A percentile compares a stretch with the other conserved stretches of the same genome.
Conservation (phyloP, 1,284 basidiomycete species). For the Tilletia setariae region DNA sequence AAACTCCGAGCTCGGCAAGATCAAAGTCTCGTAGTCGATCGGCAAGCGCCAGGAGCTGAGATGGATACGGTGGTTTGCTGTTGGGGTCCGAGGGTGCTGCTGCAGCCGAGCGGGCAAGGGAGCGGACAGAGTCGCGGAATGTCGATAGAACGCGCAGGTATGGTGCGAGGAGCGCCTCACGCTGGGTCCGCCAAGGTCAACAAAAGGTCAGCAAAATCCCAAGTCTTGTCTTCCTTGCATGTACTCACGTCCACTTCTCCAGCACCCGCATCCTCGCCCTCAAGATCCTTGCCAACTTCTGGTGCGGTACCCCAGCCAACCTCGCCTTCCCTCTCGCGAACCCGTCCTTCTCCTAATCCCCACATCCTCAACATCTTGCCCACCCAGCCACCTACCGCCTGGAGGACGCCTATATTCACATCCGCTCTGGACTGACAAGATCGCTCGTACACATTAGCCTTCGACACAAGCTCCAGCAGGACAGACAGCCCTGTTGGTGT, state of each 20-base stretch:
- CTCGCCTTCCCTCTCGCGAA: constrained; percentile 26
- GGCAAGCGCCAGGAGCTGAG: constrained; percentile 47
- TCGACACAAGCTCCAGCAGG: constrained; percentile 78
- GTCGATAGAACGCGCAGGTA: constrained; percentile 79
- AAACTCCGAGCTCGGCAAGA: constrained; percentile 86
- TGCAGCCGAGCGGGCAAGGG: constrained; percentile 66
- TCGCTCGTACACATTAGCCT: constrained; percentile 80
- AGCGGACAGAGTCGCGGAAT: constrained; percentile 86
- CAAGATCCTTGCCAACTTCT: constrained; percentile 19
- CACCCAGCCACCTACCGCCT: constrained; percentile 76
- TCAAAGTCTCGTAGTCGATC: constrained; percentile 88
- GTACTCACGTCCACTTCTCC: constrained; percentile 21
- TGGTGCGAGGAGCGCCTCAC: constrained; percentile 81
- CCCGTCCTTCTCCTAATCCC: constrained; percentile 79
- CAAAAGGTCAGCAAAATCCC: no score
- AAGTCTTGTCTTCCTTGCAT: no score
- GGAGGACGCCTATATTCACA: constrained; percentile 70
- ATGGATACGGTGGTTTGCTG: constrained; percentile 13
- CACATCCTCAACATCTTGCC: constrained; percentile 90
- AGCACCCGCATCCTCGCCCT: constrained; percentile 21
- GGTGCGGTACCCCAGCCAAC: constrained; percentile 43
- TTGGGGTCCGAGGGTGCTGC: constrained; percentile 17
- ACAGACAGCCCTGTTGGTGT: constrained; percentile 78
- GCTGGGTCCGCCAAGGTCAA: constrained; percentile 57
- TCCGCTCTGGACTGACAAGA: constrained; percentile 43